A percentile compares a stretch with the other conserved stretches of the same genome.
These are phyloP conservation scores for Colletotrichum tropicicola DNA, from an alignment of 2,329 filamentous ascomycete genomes.

Conservation along the genomic window DNA sequence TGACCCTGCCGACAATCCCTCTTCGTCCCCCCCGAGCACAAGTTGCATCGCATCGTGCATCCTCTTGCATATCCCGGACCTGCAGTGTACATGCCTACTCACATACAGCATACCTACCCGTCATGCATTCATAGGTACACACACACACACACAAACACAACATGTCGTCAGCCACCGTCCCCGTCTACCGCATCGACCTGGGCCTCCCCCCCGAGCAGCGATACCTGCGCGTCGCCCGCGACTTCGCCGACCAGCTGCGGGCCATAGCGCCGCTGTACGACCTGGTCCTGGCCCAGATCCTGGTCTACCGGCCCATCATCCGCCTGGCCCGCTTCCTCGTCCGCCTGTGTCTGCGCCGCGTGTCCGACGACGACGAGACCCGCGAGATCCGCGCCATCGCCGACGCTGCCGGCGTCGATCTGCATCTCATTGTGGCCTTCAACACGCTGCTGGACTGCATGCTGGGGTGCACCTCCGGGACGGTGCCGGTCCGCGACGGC, in stretches of 20 bases:
- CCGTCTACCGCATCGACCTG: conserved; percentile 56
- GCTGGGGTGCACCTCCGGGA: conserved; percentile 69
- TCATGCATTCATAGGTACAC: no score
- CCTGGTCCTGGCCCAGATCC: conserved; percentile 48
- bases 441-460: conserved; percentile 68
- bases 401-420: conserved; percentile 54
- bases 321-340: conserved; percentile 47
- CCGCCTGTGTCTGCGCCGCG: conserved; percentile 53
- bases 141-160: no score
- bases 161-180: conserved; percentile 22
- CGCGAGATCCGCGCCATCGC: conserved; percentile 65
- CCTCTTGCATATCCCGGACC: background rate
- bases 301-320: conserved; percentile 34
- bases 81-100: no score
- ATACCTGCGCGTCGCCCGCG: conserved; percentile 56
- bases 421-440: conserved; percentile 66
- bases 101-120: no score
- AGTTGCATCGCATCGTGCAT: background rate
- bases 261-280: conserved; percentile 58
- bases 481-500: conserved; percentile 29
- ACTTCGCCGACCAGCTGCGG: conserved; percentile 53
- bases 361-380: conserved; percentile 64
- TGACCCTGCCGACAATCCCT: background rate
- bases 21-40: background rate
- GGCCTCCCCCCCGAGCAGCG: conserved; percentile 60